These are phyloP conservation scores for Ceratocystis diversiconidia DNA, from an alignment of 2,329 filamentous ascomycete species.

Conservation along the genomic window DNA sequence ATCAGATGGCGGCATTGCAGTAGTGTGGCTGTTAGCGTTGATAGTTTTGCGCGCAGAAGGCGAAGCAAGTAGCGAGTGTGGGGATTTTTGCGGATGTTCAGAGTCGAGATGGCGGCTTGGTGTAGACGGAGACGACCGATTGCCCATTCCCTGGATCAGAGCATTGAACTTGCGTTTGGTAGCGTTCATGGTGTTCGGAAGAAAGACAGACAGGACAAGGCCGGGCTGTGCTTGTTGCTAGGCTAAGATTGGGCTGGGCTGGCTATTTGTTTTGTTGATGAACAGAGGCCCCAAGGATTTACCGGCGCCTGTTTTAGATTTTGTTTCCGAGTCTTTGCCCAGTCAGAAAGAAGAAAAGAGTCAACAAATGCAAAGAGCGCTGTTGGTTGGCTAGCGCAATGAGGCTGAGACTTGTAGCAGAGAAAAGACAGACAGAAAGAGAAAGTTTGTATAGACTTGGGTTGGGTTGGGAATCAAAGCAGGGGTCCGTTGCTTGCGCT, in stretches of 20 bases:
- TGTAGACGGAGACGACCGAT: constrained; percentile 16
- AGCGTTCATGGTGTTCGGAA: constrained; percentile 43
- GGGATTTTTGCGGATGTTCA: constrained; percentile 20
- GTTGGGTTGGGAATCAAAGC: too few species aligned
- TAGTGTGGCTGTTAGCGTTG: neutral
- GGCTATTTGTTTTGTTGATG: neutral
- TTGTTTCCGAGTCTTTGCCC: constrained; percentile 4
- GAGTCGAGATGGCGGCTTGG: constrained; percentile 20
- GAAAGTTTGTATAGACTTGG: too few species aligned
- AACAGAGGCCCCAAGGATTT: constrained; percentile 13
- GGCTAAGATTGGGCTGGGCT: neutral
- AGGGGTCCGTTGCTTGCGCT: too few species aligned
- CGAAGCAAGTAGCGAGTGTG: neutral
- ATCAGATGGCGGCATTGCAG: neutral
- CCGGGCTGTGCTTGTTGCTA: neutral
- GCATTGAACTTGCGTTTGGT: constrained; percentile 77
- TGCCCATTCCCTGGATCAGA: constrained; percentile 53
- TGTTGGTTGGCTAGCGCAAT: too few species aligned
- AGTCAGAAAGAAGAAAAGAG: neutral
- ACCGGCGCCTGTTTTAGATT: constrained; percentile 13
- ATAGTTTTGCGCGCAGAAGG: constrained; percentile 17
- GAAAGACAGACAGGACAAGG: neutral
- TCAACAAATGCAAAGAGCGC: too few species aligned
- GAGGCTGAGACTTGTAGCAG: too few species aligned
- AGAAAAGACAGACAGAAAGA: too few species aligned